phyloP scores from a whole-genome alignment of 306 rosid genomes.

The Trifolium repens region DNA sequence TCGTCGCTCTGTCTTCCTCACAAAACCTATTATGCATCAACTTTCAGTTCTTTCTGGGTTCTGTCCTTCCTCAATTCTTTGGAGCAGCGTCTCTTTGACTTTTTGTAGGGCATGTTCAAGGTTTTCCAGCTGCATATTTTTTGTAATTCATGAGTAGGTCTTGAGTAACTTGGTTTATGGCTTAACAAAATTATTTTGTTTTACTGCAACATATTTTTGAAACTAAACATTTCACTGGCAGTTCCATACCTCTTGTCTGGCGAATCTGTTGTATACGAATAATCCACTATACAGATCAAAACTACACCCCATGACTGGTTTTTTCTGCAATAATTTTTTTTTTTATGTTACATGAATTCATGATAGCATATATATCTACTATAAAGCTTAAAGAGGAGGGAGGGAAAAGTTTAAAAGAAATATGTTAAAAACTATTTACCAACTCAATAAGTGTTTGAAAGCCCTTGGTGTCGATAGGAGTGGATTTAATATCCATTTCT shows the following conservation, averaged over 20 bases:
- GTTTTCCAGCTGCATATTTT: conserved; percentile 52
- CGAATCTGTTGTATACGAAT: conserved; percentile 55
- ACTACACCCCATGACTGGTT: conserved; percentile 48
- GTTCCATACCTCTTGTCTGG: conserved; percentile 67
- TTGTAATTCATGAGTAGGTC: conserved; percentile 28
- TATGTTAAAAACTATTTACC: conserved; percentile 46
- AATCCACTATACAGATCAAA: conserved; percentile 65
- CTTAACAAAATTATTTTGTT: neutral
- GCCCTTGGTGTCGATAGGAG: conserved; percentile 62
- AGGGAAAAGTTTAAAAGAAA: neutral
- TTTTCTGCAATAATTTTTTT: conserved; percentile 53
- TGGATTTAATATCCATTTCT: conserved; percentile 58
- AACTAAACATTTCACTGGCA: conserved; percentile 4
- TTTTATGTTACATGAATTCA: conserved; percentile 6
- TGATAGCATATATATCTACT: neutral
- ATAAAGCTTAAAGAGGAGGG: neutral
- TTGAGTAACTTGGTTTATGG: neutral
- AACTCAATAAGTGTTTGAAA: conserved; percentile 57
- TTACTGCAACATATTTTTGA: neutral
- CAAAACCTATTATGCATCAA: conserved; percentile 22
- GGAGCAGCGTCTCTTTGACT: conserved; percentile 50
- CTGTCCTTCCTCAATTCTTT: conserved; percentile 36
- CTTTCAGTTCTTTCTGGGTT: conserved; percentile 23
- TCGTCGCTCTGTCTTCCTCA: neutral
- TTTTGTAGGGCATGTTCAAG: conserved; percentile 50